Evolutionary conservation across 352 stramenopile species (phyloP).

Genomic region (Phytophthora pini): DNA sequence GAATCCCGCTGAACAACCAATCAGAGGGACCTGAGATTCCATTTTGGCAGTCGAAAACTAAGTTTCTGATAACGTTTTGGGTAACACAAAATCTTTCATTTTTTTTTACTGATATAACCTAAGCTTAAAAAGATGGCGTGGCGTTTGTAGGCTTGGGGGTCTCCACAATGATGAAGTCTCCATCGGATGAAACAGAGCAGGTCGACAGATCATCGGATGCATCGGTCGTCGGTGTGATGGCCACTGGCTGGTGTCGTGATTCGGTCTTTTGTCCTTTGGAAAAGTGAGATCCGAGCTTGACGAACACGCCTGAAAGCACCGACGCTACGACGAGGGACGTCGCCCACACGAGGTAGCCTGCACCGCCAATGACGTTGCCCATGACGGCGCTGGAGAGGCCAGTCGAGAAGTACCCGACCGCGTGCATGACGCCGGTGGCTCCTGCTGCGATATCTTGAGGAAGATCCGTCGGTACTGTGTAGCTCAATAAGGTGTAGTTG

Average conservation of each 20-base stretch:
- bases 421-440: conserved; percentile 69
- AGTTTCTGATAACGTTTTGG: no score
- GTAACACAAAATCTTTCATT: no score
- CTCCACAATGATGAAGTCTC: conserved; percentile 30
- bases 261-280: conserved; percentile 37
- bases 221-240: conserved; percentile 16
- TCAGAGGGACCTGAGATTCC: no score
- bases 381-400: conserved; percentile 70
- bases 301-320: conserved; percentile 63
- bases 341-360: conserved; percentile 66
- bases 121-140: conserved; percentile 7
- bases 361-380: conserved; percentile 61
- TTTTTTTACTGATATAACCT: no score
- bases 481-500: conserved; percentile 80
- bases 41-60: no score
- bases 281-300: conserved; percentile 66
- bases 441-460: conserved; percentile 73
- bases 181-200: conserved; percentile 19
- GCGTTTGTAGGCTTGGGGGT: conserved; percentile 11
- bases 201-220: conserved; percentile 20
- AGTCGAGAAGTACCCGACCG: conserved; percentile 73
- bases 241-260: conserved; percentile 29
- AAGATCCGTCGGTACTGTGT: conserved; percentile 77
- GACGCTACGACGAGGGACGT: conserved; percentile 67
- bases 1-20: no score